Percentiles rank a stretch among this genome's conserved stretches.
Conservation (phyloP, 768 basidiomycete genomes). For the Trametes coccinea region DNA sequence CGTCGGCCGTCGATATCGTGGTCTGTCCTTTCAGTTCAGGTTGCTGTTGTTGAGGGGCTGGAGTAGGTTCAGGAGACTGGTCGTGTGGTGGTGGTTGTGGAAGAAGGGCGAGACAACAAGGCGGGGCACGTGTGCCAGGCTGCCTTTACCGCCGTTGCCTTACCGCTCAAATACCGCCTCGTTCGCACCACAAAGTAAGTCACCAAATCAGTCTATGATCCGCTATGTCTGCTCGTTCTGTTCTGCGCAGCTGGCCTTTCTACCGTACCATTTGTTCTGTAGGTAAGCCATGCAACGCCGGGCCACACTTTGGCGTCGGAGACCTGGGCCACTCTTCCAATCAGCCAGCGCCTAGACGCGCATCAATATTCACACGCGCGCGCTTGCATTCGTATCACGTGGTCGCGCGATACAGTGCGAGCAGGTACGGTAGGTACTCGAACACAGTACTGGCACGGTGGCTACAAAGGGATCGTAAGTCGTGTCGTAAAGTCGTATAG, state of each 20-base stretch:
- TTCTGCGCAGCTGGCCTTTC: too few relatives aligned
- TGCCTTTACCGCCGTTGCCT: neutral
- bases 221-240: neutral
- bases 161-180: conserved; percentile 10
- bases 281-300: too few relatives aligned
- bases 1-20: neutral
- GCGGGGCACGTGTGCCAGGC: conserved; percentile 6
- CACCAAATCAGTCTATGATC: too few relatives aligned
- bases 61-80: neutral
- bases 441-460: neutral
- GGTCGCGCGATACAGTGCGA: neutral
- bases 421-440: neutral
- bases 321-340: too few relatives aligned
- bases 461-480: neutral
- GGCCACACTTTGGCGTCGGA: too few relatives aligned
- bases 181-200: conserved; percentile 3
- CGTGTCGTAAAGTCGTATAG: neutral
- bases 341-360: neutral
- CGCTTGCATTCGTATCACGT: neutral
- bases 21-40: neutral
- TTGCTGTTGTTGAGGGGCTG: neutral
- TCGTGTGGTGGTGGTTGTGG: conserved; percentile 16
- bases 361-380: neutral
- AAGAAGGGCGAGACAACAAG: conserved; percentile 4
- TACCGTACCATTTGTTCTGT: too few relatives aligned